Conservation (phyloP, 176 grass and related monocot genomes). For the sorghum (Sorghum bicolor) region DNA sequence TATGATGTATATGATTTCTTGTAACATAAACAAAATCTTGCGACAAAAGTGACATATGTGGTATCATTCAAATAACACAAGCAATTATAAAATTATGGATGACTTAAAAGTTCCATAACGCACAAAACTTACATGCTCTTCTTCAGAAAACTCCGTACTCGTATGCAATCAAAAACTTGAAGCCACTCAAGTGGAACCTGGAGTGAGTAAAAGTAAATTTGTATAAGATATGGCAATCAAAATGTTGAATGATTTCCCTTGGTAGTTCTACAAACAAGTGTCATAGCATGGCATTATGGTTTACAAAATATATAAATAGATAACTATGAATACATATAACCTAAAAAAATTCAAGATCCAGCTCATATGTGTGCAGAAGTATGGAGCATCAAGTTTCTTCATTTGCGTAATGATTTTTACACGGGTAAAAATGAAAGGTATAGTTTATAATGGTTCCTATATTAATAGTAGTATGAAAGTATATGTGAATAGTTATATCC, state of each 20-base stretch:
- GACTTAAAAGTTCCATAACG: neutral
- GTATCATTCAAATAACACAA: neutral
- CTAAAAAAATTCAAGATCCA: neutral
- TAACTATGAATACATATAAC: neutral
- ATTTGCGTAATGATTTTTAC: neutral
- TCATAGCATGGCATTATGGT: neutral
- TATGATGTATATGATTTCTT: neutral
- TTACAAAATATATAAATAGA: neutral
- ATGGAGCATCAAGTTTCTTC: neutral
- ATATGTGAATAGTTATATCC: neutral
- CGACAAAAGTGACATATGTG: neutral
- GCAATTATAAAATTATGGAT: neutral
- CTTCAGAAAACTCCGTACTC: constrained; percentile 38
- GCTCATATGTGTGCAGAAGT: neutral
- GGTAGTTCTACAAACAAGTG: neutral
- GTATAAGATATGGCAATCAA: constrained; percentile 8
- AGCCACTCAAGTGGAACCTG: constrained; percentile 77
- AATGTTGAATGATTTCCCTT: neutral
- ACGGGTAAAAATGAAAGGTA: neutral
- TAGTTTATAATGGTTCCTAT: neutral
- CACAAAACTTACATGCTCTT: constrained; percentile 41
- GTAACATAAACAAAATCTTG: neutral
- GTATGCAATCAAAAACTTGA: constrained; percentile 34
- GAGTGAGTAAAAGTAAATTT: constrained; percentile 1
- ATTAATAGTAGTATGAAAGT: neutral